Base-by-base conservation (phyloP, 208 protist genomes). In the Leishmania guyanensis region DNA sequence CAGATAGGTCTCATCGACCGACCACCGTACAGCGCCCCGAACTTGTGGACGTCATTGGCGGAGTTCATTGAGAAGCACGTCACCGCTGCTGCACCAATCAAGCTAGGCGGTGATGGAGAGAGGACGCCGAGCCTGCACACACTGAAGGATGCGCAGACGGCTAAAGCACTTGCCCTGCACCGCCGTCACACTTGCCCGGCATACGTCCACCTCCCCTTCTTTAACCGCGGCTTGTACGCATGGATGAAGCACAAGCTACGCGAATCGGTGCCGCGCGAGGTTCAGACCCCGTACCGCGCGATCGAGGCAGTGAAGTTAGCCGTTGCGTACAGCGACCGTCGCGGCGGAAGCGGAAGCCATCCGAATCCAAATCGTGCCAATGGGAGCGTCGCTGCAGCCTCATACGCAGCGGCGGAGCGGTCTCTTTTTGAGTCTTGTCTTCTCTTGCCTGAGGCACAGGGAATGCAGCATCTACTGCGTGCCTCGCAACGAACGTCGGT, bases 401-500 rank as follows among this genome's bases (percentile, higher is more conserved):
- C 66, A 5, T 91, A 88, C 77, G 50, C 72, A 6, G 80, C 71
- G 43, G 71, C 68, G 46, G 96, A 98, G 81, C 73, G 60, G 56
- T 33, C 79, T 48, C 60, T 95, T 6, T 96, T 98, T 73, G 29
- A 85, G 39, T 48, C 77, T 6, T 88, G 87, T 50, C 65, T 94
- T 1, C 51, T 77, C 12, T 84, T 80, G 64, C 65, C 84, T 2
- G 89, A 94, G 71, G 77, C 90, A 8, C 69, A 90, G 53, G 95
- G 88, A 1, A 82, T 94, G 77, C 91, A 95, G 80, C 92, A 98
- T 78, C 82, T 96, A 5, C 86, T 98, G 81, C 83, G 89, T 10
- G 89, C 93, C 17, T 86, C 93, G 54, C 82, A 75, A 75, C 87
- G 82, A 9, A 85, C 82, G 9, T 80, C 82, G 8, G 20, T 36